Base-by-base conservation (phyloP, 331 rosid species). In the Spiraea crenata region DNA sequence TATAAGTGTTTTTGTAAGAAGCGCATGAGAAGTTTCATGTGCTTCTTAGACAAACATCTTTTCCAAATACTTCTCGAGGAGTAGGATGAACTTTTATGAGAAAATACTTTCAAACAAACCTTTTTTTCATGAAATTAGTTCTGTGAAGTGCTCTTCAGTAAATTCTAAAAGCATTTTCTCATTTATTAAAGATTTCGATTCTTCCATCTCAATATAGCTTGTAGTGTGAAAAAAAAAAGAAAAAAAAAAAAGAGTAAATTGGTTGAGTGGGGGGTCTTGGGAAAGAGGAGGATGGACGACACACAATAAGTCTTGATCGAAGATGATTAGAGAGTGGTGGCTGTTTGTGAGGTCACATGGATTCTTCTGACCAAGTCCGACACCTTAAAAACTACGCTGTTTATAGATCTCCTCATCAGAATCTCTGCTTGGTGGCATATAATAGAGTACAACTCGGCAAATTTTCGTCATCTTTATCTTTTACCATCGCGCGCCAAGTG, bases 311-410 rank as follows among this genome's bases (percentile, higher is more conserved):
- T 79, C 76, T 60, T 73, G 47, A 55, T 52, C 35, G 73, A 58
- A 76, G 89, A 80, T 78, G 79, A 83, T 80, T 78, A 69, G 83
- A 79, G 77, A 77, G 82, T 77, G 85, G 86, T 77, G 85, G 86
- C 79, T 71, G 74, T 78, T 79, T 69, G 74, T 75, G 67, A 77
- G 84, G 82, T 87, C 96, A 85, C 96, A 86, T 85, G 95, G 92
- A 77, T 88, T 92, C 91, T 89, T 80, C 92, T 87, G 90, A 79
- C 67, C 54, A 74, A 74, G 86, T 87, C 83, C 79, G 77, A 83
- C 77, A 74, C 78, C 86, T 77, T 76, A 81, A 44, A n/a, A 25
- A 25, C 31, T 25, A 25, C 13, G 72, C 58, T 72, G 20, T 37
- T 59, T 45, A 59, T 76, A 77, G 82, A 82, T 86, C 84, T 80